Percentiles rank a stretch among this genome's conserved stretches.
phyloP scores from a whole-genome alignment of 2,329 filamentous ascomycete species.

The Basipetospora chlamydospora region DNA sequence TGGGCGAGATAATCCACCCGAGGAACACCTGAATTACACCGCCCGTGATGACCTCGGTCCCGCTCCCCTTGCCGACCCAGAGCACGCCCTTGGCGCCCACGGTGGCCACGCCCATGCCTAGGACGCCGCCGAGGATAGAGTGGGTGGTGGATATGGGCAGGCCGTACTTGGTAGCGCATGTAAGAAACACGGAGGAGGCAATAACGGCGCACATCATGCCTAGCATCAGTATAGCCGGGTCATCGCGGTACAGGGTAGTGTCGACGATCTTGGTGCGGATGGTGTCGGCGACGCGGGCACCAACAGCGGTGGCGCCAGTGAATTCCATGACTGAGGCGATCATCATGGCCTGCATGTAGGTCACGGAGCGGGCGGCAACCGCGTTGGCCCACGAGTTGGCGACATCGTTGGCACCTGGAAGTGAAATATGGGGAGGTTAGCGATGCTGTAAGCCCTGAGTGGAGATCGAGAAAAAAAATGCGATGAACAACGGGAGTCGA shows the following conservation, averaged over 20 bases:
- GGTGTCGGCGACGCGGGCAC: conserved; percentile 44
- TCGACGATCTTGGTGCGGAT: conserved; percentile 46
- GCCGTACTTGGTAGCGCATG: conserved; percentile 36
- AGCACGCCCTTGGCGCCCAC: conserved; percentile 35
- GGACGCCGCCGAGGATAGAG: conserved; percentile 43
- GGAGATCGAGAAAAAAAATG: background rate
- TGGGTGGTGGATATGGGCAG: conserved; percentile 48
- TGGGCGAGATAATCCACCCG: conserved; percentile 46
- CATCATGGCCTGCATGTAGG: conserved; percentile 44
- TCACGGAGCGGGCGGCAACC: conserved; percentile 53
- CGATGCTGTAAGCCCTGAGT: conserved; percentile 12
- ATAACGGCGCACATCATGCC: conserved; percentile 42
- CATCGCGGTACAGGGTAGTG: conserved; percentile 26
- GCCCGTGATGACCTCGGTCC: conserved; percentile 20
- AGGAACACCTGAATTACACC: conserved; percentile 41
- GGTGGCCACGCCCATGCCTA: conserved; percentile 43
- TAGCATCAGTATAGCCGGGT: conserved; percentile 40
- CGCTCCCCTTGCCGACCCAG: conserved; percentile 31
- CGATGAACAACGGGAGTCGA: too few species aligned
- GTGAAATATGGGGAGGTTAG: background rate
- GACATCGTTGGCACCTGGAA: conserved; percentile 45
- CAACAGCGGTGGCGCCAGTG: conserved; percentile 42
- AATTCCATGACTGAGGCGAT: conserved; percentile 47
- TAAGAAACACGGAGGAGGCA: conserved; percentile 40
- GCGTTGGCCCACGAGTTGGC: conserved; percentile 65